These are phyloP conservation scores for Penicillium nordicum DNA, from an alignment of 2,329 filamentous ascomycete genomes.

Conservation along the genomic window DNA sequence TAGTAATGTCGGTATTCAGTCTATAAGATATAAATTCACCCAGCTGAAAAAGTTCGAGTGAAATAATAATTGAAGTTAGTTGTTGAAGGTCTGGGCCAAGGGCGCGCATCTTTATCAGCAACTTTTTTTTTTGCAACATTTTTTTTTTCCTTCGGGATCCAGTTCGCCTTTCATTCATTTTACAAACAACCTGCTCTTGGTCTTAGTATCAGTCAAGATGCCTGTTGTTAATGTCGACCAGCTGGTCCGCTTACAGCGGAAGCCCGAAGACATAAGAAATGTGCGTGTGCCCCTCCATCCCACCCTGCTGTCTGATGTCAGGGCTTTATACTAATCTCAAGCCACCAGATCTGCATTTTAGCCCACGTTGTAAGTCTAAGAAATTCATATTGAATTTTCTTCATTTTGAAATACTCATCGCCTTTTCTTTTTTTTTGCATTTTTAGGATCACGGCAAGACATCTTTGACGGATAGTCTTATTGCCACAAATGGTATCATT, in stretches of 20 bases:
- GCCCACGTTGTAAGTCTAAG: constrained; percentile 71
- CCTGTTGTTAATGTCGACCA: constrained; percentile 88
- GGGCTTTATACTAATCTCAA: constrained; percentile 33
- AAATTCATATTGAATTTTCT: not conserved
- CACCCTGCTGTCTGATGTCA: constrained; percentile 22
- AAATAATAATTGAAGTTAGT: not conserved
- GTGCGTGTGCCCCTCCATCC: constrained; percentile 53
- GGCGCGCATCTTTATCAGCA: constrained; percentile 17
- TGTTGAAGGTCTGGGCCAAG: constrained; percentile 2
- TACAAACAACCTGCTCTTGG: constrained; percentile 11
- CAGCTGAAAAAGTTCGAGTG: not conserved
- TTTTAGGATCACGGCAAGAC: constrained; percentile 91
- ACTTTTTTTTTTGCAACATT: constrained; percentile 23
- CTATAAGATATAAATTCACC: not conserved
- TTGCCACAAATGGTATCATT: constrained; percentile 99
- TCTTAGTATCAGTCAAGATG: constrained; percentile 56
- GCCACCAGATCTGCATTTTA: constrained; percentile 81
- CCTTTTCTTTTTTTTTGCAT: constrained; percentile 5
- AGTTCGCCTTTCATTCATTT: constrained; percentile 13
- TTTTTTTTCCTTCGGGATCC: constrained; percentile 13
- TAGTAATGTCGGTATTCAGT: not conserved
- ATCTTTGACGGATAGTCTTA: constrained; percentile 88
- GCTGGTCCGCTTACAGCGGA: constrained; percentile 82
- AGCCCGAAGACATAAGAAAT: constrained; percentile 87
- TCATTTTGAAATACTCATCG: not conserved